Conservation (phyloP, 75 land plant genomes). For the Cunninghamia lanceolata region DNA sequence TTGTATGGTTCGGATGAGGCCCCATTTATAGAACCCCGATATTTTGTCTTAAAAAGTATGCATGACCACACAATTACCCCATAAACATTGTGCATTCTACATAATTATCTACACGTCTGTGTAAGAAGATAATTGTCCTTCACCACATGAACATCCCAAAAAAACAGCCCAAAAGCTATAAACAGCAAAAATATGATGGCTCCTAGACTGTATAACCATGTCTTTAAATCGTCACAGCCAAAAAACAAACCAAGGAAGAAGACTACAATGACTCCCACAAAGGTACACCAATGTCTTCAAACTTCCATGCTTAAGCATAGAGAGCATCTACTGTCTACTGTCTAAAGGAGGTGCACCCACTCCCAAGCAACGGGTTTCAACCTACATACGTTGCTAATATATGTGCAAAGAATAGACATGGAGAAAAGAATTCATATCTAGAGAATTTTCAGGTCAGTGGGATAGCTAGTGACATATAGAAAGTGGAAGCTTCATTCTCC, state of each 20-base stretch:
- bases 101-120: neutral
- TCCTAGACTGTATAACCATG: neutral
- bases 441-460: neutral
- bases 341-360: neutral
- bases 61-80: neutral
- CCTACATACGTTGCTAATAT: neutral
- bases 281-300: neutral
- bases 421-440: neutral
- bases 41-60: neutral
- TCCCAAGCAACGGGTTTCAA: too few relatives aligned
- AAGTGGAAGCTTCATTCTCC: neutral
- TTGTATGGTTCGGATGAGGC: too few relatives aligned
- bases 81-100: neutral
- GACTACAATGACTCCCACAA: neutral
- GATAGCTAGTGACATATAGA: neutral
- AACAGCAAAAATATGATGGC: neutral
- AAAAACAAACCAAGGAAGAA: neutral
- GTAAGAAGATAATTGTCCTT: neutral
- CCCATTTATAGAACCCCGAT: neutral
- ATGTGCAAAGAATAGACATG: neutral
- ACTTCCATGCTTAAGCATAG: neutral
- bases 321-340: neutral
- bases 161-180: neutral
- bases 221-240: neutral
- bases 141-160: neutral